Evolutionary conservation across 2,329 filamentous ascomycete genomes (phyloP).

Genomic region (Alternaria incomplexa): DNA sequence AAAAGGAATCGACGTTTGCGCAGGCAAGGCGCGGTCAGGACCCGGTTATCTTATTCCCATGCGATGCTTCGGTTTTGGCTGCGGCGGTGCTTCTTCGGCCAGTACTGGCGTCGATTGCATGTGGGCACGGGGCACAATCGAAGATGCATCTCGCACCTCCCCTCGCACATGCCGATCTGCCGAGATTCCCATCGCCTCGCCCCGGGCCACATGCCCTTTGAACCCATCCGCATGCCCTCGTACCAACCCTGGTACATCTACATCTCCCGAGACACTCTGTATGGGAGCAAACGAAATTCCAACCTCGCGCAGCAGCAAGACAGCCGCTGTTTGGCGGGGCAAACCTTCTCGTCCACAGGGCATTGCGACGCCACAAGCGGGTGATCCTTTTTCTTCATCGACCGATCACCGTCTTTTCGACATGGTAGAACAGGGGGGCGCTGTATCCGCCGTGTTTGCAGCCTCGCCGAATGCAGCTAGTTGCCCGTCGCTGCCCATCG

Average conservation of each 20-base stretch:
- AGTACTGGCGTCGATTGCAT: conserved; percentile 44
- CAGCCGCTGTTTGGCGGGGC: background rate
- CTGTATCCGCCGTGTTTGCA: background rate
- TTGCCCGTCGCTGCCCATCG: background rate
- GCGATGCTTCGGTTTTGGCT: background rate
- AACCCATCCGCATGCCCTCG: background rate
- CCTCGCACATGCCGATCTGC: conserved; percentile 4
- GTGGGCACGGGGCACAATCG: conserved; percentile 2
- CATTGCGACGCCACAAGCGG: background rate
- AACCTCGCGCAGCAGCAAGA: background rate
- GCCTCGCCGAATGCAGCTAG: background rate
- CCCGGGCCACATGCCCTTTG: background rate
- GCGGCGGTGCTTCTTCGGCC: conserved; percentile 12
- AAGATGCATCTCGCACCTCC: background rate
- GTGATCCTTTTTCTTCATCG: conserved; percentile 2
- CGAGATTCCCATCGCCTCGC: background rate
- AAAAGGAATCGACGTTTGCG: background rate
- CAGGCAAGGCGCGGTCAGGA: background rate
- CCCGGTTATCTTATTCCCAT: background rate
- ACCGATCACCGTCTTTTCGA: conserved; percentile 2
- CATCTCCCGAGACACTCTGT: background rate
- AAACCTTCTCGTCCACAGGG: background rate
- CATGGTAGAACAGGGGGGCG: background rate
- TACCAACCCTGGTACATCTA: background rate
- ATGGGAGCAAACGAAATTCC: background rate